Conservation (phyloP, 305 asterid species). For the Fraxinus ornus region DNA sequence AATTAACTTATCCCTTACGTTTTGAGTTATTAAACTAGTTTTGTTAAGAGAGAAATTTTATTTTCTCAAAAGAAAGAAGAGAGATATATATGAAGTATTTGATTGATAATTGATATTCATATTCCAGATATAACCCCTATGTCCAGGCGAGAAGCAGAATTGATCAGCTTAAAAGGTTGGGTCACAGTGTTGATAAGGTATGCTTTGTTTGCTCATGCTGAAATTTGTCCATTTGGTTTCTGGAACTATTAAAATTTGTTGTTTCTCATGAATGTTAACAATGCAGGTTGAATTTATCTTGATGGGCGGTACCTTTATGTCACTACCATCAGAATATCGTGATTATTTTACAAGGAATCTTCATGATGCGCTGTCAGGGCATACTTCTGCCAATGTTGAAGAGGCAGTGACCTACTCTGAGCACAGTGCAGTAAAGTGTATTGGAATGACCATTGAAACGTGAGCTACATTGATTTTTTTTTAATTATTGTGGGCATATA, state of each 20-base stretch:
- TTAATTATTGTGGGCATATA: constrained; percentile 1
- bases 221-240: constrained; percentile 19
- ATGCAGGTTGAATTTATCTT: constrained; percentile 90
- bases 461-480: constrained; percentile 31
- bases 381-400: constrained; percentile 91
- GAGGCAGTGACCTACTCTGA: constrained; percentile 96
- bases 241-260: not conserved
- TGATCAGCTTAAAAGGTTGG: constrained; percentile 94
- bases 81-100: not conserved
- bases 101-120: constrained; percentile 16
- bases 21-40: constrained; percentile 12
- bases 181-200: constrained; percentile 98
- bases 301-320: constrained; percentile 99
- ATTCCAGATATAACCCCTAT: constrained; percentile 81
- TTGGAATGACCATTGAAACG: constrained; percentile 99
- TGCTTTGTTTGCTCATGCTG: constrained; percentile 25
- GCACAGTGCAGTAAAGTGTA: constrained; percentile 88
- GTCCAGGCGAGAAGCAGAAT: constrained; percentile 98
- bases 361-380: constrained; percentile 97
- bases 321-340: constrained; percentile 92
- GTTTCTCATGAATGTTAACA: constrained; percentile 22
- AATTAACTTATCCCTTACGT: not conserved
- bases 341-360: constrained; percentile 87
- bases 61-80: not conserved
- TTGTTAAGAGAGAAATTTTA: not conserved